Evolutionary conservation across 1,284 basidiomycete genomes (phyloP).

Genomic region (Marasmius fiardii): DNA sequence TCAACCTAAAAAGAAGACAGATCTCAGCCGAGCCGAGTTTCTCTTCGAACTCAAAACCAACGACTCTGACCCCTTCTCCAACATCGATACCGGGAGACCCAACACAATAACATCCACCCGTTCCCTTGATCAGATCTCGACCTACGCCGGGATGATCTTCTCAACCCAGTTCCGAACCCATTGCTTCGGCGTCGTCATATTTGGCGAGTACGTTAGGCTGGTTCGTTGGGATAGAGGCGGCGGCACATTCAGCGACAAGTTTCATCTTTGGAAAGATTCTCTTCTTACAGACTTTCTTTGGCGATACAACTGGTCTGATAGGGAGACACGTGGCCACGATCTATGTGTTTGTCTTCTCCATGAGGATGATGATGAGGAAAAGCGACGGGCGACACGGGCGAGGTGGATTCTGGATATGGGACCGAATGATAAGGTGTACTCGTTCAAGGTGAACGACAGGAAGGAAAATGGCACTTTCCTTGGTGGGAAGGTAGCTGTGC

Average conservation of each 20-base stretch:
- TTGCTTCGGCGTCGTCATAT: background rate
- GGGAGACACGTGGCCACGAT: background rate
- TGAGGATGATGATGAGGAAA: background rate
- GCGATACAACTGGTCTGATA: background rate
- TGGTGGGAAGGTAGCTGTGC: background rate
- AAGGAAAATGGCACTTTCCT: background rate
- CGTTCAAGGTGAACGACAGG: background rate
- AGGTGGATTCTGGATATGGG: background rate
- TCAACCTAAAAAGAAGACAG: too few species aligned
- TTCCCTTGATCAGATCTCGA: background rate
- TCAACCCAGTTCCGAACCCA: constrained; percentile 4
- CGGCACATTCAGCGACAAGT: background rate
- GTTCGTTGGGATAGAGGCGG: constrained; percentile 1
- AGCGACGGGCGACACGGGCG: background rate
- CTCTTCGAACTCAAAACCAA: too few species aligned
- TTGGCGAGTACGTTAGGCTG: background rate
- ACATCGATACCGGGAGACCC: too few species aligned
- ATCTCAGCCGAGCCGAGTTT: too few species aligned
- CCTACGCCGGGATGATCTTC: background rate
- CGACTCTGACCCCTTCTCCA: too few species aligned
- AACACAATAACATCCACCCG: background rate
- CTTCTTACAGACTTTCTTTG: constrained; percentile 1
- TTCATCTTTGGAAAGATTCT: background rate
- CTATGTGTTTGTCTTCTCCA: background rate
- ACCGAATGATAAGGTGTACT: background rate